Evolutionary conservation across 2,329 filamentous ascomycete species (phyloP), one percentile per base, ranked within the genome.

Genomic region (Aureobasidium vineae): DNA sequence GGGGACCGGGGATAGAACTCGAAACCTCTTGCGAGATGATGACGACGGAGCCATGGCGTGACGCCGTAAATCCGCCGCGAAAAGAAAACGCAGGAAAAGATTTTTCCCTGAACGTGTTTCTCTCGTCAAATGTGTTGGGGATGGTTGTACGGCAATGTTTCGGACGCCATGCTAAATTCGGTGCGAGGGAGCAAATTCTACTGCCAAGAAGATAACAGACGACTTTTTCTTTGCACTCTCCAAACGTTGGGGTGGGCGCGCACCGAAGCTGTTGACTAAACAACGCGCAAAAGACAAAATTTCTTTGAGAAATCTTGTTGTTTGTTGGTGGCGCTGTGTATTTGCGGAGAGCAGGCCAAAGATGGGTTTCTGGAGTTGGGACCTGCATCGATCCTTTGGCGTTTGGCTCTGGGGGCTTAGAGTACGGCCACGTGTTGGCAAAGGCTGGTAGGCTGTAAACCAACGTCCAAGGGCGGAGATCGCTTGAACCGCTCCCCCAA

Each of bases 21-120:
- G n/a, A 64, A 36, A 54, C 60, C 38, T 36, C 60, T 53, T n/a
- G 16, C 15, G 36, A 43, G 38, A 52, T 52, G 59, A 63, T 38
- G 60, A 63, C 45, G 56, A 40, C 23, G 49, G 16, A 45, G 33
- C 23, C 36, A 64, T 53, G 49, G 60, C 49, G 49, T 64, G 61
- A 64, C 49, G 49, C 61, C 61, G 61, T 64, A 49, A 54, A 64
- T 64, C n/a, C 61, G 61, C 61, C 61, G 61, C 28, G 61, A 54
- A 54, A 64, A 54, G 36, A 54, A 45, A 54, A 45, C 36, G 61
- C 23, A 64, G 28, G n/a, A 45, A 45, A 45, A 36, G 38, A 45
- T 53, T 64, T 64, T 54, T 33, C 31, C 15, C 7, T 36, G 61
- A 64, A 54, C 61, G 61, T 49, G 45, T 38, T 23, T 7, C 36